These are phyloP conservation scores for Eurotiales sp. DNA, from an alignment of 2,329 filamentous ascomycete genomes.

Conservation along the genomic window DNA sequence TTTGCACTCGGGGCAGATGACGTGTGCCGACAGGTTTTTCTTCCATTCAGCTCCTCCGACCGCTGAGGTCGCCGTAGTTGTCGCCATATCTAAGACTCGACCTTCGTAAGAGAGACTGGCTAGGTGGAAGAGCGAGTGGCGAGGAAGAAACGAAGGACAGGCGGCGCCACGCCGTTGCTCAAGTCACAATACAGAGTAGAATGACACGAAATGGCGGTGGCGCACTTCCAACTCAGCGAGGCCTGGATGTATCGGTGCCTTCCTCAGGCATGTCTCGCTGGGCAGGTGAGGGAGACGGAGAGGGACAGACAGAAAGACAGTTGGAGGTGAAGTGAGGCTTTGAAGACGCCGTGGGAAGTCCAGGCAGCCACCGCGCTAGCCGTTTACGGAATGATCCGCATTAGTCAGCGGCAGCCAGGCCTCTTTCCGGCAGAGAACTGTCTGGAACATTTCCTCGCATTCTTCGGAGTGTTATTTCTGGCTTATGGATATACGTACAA, in stretches of 20 bases:
- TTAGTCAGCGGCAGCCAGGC: conserved; percentile 3
- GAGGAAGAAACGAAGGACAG: conserved; percentile 10
- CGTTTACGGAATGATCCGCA: background rate
- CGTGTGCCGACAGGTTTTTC: conserved; percentile 79
- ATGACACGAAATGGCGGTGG: conserved; percentile 14
- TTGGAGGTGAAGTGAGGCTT: conserved; percentile 3
- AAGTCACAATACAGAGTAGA: conserved; percentile 3
- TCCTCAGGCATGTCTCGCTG: conserved; percentile 16
- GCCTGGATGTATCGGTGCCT: conserved; percentile 11
- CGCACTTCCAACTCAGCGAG: conserved; percentile 17
- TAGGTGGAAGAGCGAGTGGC: conserved; percentile 9
- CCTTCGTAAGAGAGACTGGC: background rate
- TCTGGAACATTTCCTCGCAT: background rate
- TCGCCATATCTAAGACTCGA: conserved; percentile 10
- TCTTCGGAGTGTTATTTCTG: too few species aligned
- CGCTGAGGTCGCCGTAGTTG: conserved; percentile 37
- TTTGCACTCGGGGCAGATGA: conserved; percentile 88
- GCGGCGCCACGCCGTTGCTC: conserved; percentile 14
- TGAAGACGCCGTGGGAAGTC: background rate
- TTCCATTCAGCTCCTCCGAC: conserved; percentile 53
- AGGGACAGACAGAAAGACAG: too few species aligned
- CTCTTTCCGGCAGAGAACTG: background rate
- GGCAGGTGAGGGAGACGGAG: conserved; percentile 5
- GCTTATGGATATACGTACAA: too few species aligned
- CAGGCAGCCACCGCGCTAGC: background rate